Conservation (phyloP, 2,329 filamentous ascomycete species). For the Cladosporium austrohemisphaericum region DNA sequence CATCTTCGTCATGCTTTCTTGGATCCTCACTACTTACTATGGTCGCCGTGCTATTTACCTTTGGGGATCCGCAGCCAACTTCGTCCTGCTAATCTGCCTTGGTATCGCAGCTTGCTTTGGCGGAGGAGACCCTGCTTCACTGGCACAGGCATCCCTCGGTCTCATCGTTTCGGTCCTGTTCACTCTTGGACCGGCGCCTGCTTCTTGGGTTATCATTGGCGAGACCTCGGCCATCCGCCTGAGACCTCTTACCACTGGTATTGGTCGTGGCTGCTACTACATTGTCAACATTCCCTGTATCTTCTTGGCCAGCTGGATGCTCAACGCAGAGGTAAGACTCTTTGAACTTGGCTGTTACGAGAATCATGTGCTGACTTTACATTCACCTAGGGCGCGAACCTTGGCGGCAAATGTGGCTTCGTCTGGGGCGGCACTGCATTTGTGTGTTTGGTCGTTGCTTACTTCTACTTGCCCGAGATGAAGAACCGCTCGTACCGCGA, state of each 20-base stretch:
- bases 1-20: slow-evolving; percentile 63
- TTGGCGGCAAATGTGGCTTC: slow-evolving; percentile 55
- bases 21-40: slow-evolving; percentile 62
- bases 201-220: slow-evolving; percentile 64
- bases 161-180: slow-evolving; percentile 65
- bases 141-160: slow-evolving; percentile 59
- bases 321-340: slow-evolving; percentile 44
- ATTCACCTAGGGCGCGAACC: slow-evolving; percentile 2
- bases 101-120: slow-evolving; percentile 57
- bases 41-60: slow-evolving; percentile 63
- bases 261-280: slow-evolving; percentile 63
- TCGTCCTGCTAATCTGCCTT: slow-evolving; percentile 53
- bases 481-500: slow-evolving; percentile 58
- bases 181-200: slow-evolving; percentile 58
- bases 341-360: background rate
- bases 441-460: slow-evolving; percentile 49
- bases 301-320: slow-evolving; percentile 59
- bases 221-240: slow-evolving; percentile 65
- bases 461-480: slow-evolving; percentile 53
- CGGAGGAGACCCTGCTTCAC: slow-evolving; percentile 35
- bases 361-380: slow-evolving; percentile 24
- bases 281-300: slow-evolving; percentile 63
- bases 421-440: slow-evolving; percentile 58
- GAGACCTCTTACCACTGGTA: slow-evolving; percentile 60
- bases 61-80: slow-evolving; percentile 56